Percentiles rank a stretch among this genome's conserved stretches.
Evolutionary conservation across 2,329 filamentous ascomycete genomes (phyloP).

Genomic region (Pseudogymnoascus sp.): DNA sequence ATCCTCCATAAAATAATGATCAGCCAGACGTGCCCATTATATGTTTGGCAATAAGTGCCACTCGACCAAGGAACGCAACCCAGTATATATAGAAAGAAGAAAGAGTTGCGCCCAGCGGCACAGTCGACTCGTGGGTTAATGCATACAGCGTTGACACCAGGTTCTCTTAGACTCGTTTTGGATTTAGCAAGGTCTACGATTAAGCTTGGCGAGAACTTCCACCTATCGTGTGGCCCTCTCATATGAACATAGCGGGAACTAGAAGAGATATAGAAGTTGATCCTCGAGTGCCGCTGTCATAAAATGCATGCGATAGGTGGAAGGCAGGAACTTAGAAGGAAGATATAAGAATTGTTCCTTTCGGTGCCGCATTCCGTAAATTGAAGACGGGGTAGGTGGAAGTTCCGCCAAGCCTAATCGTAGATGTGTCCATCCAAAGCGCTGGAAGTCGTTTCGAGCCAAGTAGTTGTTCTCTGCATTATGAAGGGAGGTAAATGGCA

Average conservation of each 20-base stretch:
- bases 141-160: background rate
- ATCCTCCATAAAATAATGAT: background rate
- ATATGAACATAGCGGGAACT: background rate
- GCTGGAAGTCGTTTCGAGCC: background rate
- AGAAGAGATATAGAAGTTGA: background rate
- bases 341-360: too few relatives aligned
- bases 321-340: background rate
- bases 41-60: background rate
- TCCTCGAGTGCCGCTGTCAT: background rate
- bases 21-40: background rate
- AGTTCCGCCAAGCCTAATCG: background rate
- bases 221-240: background rate
- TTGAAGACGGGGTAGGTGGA: too few relatives aligned
- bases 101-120: background rate
- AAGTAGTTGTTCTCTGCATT: background rate
- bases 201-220: background rate
- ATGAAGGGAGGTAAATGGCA: background rate
- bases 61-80: too few relatives aligned
- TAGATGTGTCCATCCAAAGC: background rate
- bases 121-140: background rate
- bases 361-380: too few relatives aligned
- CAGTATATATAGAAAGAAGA: background rate
- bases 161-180: background rate
- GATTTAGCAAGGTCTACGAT: background rate
- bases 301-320: background rate